These are phyloP conservation scores for Oryza meyeriana DNA, from an alignment of 176 grass and related monocot species.

Conservation along the genomic window DNA sequence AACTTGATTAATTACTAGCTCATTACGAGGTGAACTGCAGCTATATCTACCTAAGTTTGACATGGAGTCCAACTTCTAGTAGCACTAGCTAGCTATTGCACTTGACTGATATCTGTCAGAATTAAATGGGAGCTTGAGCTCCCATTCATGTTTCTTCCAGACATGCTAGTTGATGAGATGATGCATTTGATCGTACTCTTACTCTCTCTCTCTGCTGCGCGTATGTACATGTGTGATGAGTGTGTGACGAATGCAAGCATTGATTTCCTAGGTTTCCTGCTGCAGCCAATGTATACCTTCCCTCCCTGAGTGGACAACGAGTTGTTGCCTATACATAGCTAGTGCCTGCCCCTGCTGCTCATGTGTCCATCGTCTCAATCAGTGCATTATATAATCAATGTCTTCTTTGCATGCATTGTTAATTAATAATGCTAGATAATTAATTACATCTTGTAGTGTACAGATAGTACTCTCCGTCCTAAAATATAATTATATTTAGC, in stretches of 20 bases:
- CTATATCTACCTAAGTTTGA: too few relatives aligned
- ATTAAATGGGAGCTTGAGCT: constrained; percentile 14
- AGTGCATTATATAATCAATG: not conserved
- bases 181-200: constrained; percentile 18
- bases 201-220: not conserved
- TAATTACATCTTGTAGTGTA: not conserved
- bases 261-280: constrained; percentile 49
- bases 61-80: too few relatives aligned
- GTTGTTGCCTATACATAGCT: constrained; percentile 31
- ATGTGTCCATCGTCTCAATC: not conserved
- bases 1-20: too few relatives aligned
- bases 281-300: constrained; percentile 25
- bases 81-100: not conserved
- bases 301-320: constrained; percentile 23
- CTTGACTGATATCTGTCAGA: not conserved
- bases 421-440: not conserved
- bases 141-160: constrained; percentile 26
- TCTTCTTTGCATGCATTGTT: not conserved
- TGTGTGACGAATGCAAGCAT: constrained; percentile 47
- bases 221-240: not conserved
- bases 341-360: not conserved
- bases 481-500: too few relatives aligned
- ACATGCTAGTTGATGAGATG: constrained; percentile 25
- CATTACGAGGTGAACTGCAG: too few relatives aligned
- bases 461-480: too few relatives aligned